A percentile compares a stretch with the other conserved stretches of the same genome.
phyloP scores from a whole-genome alignment of 257 asterid species.

The Solanum rostratum region DNA sequence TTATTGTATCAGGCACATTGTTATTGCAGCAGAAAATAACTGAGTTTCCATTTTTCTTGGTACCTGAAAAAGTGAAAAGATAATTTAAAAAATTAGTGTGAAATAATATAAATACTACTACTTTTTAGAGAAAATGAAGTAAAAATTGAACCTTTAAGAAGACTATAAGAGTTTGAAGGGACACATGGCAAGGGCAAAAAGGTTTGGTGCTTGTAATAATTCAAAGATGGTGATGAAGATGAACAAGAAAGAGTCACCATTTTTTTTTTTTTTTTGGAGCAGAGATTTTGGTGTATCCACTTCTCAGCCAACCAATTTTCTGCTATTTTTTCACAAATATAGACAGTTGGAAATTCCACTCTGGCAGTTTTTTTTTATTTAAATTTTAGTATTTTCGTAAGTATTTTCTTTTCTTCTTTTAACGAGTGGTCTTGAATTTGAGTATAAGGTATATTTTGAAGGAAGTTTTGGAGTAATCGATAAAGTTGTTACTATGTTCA shows the following conservation, averaged over 20 bases:
- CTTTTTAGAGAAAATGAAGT: background rate
- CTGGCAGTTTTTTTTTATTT: background rate
- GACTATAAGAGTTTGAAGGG: background rate
- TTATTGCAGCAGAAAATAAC: background rate
- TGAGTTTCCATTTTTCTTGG: constrained; percentile 4
- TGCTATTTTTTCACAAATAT: background rate
- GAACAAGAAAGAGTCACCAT: background rate
- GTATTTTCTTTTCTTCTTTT: background rate
- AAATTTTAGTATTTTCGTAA: background rate
- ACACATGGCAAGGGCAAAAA: background rate
- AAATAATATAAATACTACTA: background rate
- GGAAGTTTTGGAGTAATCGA: no score
- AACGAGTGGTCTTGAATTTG: background rate
- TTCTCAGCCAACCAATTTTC: background rate
- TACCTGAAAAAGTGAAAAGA: constrained; percentile 8
- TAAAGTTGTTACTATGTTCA: no score
- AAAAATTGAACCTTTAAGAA: background rate
- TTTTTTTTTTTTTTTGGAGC: background rate
- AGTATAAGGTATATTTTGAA: no score
- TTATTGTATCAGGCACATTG: background rate
- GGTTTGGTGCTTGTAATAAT: background rate
- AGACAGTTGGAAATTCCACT: background rate
- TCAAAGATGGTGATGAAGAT: background rate
- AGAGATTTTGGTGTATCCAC: background rate
- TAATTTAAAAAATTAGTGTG: background rate